Conservation (phyloP, 768 basidiomycete species). For the Boletus barrowsii region DNA sequence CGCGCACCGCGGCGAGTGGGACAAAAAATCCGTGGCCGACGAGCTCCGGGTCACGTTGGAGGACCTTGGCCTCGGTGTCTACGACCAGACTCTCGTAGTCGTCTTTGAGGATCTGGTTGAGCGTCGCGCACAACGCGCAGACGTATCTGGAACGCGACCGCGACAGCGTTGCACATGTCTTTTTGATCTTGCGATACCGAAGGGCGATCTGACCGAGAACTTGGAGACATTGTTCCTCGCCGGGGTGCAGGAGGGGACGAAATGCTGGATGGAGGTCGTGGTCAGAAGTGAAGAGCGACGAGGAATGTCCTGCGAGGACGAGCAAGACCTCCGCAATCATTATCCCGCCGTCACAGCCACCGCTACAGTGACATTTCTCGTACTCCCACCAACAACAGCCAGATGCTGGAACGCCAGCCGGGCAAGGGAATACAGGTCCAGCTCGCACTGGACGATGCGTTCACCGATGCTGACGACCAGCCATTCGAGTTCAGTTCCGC, state of each 20-base stretch:
- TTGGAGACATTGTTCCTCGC: conserved; percentile 83
- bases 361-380: not conserved
- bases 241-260: conserved; percentile 76
- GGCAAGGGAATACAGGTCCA: conserved; percentile 22
- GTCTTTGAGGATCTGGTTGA: conserved; percentile 68
- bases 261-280: conserved; percentile 63
- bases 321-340: conserved; percentile 85
- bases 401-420: conserved; percentile 21
- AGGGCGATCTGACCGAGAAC: conserved; percentile 71
- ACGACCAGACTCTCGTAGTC: conserved; percentile 82
- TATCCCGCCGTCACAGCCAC: conserved; percentile 4
- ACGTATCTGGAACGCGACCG: conserved; percentile 71
- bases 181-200: conserved; percentile 71
- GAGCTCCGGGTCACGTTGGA: conserved; percentile 68
- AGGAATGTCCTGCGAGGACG: conserved; percentile 82
- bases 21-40: conserved; percentile 84
- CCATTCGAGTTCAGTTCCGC: conserved; percentile 56
- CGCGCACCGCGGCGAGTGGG: conserved; percentile 78
- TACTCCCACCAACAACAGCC: conserved; percentile 16
- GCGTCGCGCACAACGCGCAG: conserved; percentile 70
- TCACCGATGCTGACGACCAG: conserved; percentile 53
- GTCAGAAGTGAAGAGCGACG: conserved; percentile 72
- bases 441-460: conserved; percentile 66
- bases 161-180: conserved; percentile 47
- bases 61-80: conserved; percentile 75